Base-by-base conservation (phyloP, 371 early-diverging fungal genomes). In the Mucor circinelloides region DNA sequence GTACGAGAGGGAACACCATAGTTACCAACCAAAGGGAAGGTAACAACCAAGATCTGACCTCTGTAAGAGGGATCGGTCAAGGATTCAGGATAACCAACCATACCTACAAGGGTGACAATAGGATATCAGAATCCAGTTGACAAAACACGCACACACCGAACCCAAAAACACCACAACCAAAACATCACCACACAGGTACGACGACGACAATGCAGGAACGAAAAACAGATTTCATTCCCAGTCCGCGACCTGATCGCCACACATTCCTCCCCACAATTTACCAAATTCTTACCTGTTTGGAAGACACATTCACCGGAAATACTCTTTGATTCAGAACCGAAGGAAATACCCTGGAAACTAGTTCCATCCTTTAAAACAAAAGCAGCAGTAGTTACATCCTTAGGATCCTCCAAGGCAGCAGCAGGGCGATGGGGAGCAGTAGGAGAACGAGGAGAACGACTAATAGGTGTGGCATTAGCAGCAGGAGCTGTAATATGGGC, bases 281-380 rank as follows among this genome's bases (percentile, higher is more conserved):
- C 30, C 2, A 40, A 15, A 48, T 25, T 42, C 84, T 70, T 82
- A 94, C 97, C 97, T 57, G 98, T 98, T 78, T 96, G 96, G 83
- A 98, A 98, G 66, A 98, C 99, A 72, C 95, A 94, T 84, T 98
- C 99, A 66, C 99, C 99, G 64, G 97, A 87, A 61, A 97, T 89
- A 48, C 93, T 90, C 64, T 86, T 81, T 61, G 82, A 78, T 82
- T 95, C 94, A 7, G 96, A 91, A 64, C 99, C 99, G 78, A 97
- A 98, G 12, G 97, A 96, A 74, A 93, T 85, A 73, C 97, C 99
- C 72, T 93, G 89, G 78, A 84, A 92, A 56, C 89, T 84, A 50
- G 93, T 83, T 46, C 97, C 97, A 78, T 97, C 96, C 69, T 93
- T 79, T 59, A 98, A 87, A 21, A 89, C 88, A 68, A 94, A 75